Percentiles rank a stretch among this genome's conserved stretches.
These are phyloP conservation scores for Avena atlantica DNA, from an alignment of 176 grass and related monocot species.

Conservation along the genomic window DNA sequence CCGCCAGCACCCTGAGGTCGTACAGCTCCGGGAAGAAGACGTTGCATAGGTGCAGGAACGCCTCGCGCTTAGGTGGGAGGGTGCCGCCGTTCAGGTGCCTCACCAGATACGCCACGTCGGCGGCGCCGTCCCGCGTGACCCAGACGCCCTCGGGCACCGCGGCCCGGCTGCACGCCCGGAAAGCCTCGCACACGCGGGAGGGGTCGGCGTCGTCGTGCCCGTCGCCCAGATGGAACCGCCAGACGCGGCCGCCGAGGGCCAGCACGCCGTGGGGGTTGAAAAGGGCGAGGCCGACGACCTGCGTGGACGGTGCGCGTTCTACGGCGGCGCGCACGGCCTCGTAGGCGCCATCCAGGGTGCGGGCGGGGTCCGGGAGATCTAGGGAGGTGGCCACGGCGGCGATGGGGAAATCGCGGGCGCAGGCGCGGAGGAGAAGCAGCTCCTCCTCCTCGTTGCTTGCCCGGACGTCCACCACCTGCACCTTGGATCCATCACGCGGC, in stretches of 20 bases:
- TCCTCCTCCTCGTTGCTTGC: neutral
- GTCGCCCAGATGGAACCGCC: conserved; percentile 2
- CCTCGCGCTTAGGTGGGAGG: neutral
- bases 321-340: neutral
- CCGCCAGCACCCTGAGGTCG: conserved; percentile 10
- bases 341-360: neutral
- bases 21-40: neutral
- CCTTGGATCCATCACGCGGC: neutral
- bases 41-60: neutral
- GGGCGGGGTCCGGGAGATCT: neutral
- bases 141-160: neutral
- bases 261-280: neutral
- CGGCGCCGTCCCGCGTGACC: neutral
- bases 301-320: neutral
- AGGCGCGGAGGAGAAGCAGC: neutral
- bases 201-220: neutral
- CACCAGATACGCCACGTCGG: neutral
- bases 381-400: conserved; percentile 16
- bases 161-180: neutral
- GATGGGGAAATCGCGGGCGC: neutral
- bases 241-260: conserved; percentile 1
- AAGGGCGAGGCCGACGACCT: neutral
- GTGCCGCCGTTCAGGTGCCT: conserved; percentile 12
- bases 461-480: neutral
- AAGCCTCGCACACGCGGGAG: neutral